Base-by-base conservation (phyloP, 2,329 filamentous ascomycete species). In the Ramichloridium luteum region DNA sequence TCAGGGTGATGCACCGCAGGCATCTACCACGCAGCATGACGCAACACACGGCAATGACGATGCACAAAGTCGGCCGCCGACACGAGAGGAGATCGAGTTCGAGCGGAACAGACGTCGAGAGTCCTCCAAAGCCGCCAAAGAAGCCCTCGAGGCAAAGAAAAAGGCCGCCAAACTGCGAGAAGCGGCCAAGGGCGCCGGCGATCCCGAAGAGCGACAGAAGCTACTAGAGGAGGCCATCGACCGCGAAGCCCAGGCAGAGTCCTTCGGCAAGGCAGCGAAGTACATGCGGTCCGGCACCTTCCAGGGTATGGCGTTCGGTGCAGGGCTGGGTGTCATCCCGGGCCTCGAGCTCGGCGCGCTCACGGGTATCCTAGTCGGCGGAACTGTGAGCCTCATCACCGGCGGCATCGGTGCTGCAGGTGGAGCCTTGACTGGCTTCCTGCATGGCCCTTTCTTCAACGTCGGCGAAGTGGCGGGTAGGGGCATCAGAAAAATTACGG, bases 251-350 rank as follows among this genome's bases (percentile, higher is more conserved):
- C 45, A 45, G 17, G 47, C 51, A 17, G 49, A 53, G 27, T 46
- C 46, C 1, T 51, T 49, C 15, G 51, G 51, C 11, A 54, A 54
- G 38, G 47, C 46, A 2, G 51, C 51, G 10, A 52, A 49, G 30
- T 53, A 49, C 27, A 38, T 52, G 16, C 30, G 39, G 13, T 41
- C 44, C 14, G 49, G 49, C 13, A 39, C 47, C 1, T 48, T 51
- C 20, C 51, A 54, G 37, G 51, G 51, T 25, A 39, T 52, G 31
- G 36, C 39, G 5, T 47, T 46, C 1, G 51, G 51, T 4, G 35
- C 42, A n/a, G 51, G 50, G 1, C 29, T 53, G n/a, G 51, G 51
- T 11, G 41, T 45, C 3, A 43, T 39, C 13, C 40, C 45, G 17
- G 50, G 50, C 13, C 36, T 41, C 4, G 40, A 35, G 3, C 18